Conservation (phyloP, 2,329 filamentous ascomycete genomes). For the Elsinoe batatas region DNA sequence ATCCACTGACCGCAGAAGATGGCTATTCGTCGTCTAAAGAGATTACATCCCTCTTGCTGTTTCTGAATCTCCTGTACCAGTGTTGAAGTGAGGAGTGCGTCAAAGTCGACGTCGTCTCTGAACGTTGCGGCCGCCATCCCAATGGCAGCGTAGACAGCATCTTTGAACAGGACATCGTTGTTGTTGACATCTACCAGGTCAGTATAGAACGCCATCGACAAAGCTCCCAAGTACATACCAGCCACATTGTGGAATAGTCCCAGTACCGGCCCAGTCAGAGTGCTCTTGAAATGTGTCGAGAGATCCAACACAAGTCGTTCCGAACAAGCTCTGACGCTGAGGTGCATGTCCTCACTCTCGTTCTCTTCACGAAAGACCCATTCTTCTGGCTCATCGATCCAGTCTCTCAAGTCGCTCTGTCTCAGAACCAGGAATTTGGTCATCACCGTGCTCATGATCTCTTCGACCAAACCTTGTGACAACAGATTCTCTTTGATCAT, state of each 20-base stretch:
- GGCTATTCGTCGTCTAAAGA: slow-evolving; percentile 76
- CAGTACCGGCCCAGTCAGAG: slow-evolving; percentile 69
- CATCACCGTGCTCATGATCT: slow-evolving; percentile 76
- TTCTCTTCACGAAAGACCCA: slow-evolving; percentile 83
- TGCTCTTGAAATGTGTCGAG: slow-evolving; percentile 74
- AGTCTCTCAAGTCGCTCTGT: slow-evolving; percentile 73
- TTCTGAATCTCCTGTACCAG: slow-evolving; percentile 71
- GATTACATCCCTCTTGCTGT: slow-evolving; percentile 57
- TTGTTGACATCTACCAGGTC: slow-evolving; percentile 41
- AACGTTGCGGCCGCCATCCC: slow-evolving; percentile 74
- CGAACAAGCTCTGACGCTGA: slow-evolving; percentile 81
- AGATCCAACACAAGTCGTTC: slow-evolving; percentile 92
- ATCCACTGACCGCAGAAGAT: slow-evolving; percentile 89
- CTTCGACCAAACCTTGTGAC: slow-evolving; percentile 63
- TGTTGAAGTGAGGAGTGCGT: slow-evolving; percentile 63
- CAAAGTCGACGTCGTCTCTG: slow-evolving; percentile 69
- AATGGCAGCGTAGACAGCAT: slow-evolving; percentile 89
- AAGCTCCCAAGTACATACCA: slow-evolving; percentile 37
- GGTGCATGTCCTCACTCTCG: slow-evolving; percentile 81
- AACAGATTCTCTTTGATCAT: slow-evolving; percentile 66
- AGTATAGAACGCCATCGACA: not conserved
- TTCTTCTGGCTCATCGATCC: slow-evolving; percentile 89
- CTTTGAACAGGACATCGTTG: slow-evolving; percentile 70
- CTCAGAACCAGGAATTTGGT: slow-evolving; percentile 83
- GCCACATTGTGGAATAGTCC: slow-evolving; percentile 73